Conservation (phyloP, 768 basidiomycete genomes). For the Lactifluus echinatus region DNA sequence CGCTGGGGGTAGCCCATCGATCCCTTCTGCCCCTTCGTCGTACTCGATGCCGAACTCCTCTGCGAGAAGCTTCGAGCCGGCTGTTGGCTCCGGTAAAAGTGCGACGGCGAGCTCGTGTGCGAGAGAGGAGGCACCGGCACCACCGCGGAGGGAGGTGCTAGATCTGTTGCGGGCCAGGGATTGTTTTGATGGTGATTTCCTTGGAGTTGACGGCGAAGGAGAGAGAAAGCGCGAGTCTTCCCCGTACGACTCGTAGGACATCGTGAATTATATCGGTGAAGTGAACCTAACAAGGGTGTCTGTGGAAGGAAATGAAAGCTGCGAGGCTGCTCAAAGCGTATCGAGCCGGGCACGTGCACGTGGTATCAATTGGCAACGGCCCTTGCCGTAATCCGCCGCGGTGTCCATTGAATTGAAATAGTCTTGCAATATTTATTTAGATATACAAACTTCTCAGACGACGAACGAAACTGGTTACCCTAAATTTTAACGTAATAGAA, state of each 20-base stretch:
- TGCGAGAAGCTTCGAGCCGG: slow-evolving; percentile 67
- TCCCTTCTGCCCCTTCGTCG: slow-evolving; percentile 79
- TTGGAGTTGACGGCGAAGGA: slow-evolving; percentile 21
- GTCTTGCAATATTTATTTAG: too few relatives aligned
- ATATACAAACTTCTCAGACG: not conserved
- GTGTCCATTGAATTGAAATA: not conserved
- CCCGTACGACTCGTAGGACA: slow-evolving; percentile 16
- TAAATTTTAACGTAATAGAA: not conserved
- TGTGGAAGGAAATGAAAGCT: not conserved
- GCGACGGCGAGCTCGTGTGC: slow-evolving; percentile 85
- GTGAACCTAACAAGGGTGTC: not conserved
- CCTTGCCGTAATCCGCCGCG: not conserved
- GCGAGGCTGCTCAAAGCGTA: not conserved
- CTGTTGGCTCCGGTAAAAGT: slow-evolving; percentile 78
- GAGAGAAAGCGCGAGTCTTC: slow-evolving; percentile 27
- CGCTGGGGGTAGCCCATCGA: slow-evolving; percentile 36
- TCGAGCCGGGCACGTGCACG: not conserved
- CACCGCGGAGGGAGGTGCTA: slow-evolving; percentile 40
- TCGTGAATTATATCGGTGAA: not conserved
- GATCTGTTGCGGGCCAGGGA: slow-evolving; percentile 35
- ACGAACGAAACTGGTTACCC: not conserved
- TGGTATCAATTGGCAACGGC: not conserved
- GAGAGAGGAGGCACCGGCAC: slow-evolving; percentile 42
- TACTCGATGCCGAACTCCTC: slow-evolving; percentile 89
- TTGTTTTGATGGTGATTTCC: slow-evolving; percentile 27